Conservation (phyloP, 371 early-diverging fungal species). For the Parasitella parasitica region DNA sequence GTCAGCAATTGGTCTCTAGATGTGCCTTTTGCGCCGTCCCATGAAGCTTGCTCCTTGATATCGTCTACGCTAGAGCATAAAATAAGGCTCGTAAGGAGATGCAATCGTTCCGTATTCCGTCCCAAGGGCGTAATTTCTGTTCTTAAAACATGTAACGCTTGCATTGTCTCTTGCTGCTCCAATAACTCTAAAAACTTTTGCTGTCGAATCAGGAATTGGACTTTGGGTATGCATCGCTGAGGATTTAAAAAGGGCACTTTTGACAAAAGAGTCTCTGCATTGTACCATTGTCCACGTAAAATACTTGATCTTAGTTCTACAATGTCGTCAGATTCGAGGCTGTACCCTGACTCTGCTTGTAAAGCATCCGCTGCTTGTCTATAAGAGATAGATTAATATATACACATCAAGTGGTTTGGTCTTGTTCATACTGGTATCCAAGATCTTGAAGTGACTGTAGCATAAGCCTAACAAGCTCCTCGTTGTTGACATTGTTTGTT, state of each 20-base stretch:
- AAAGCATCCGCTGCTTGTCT: slow-evolving; percentile 62
- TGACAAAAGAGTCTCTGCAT: slow-evolving; percentile 56
- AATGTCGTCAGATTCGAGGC: slow-evolving; percentile 64
- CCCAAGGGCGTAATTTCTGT: slow-evolving; percentile 74
- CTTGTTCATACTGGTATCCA: slow-evolving; percentile 70
- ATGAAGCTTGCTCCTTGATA: slow-evolving; percentile 60
- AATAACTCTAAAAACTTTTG: slow-evolving; percentile 86
- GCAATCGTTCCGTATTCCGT: slow-evolving; percentile 59
- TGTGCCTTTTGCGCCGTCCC: slow-evolving; percentile 77
- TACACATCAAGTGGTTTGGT: too few species aligned
- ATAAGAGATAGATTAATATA: not conserved
- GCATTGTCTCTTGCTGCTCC: slow-evolving; percentile 56
- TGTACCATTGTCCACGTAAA: slow-evolving; percentile 73
- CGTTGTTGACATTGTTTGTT: slow-evolving; percentile 35
- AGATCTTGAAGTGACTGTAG: slow-evolving; percentile 81
- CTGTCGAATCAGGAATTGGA: slow-evolving; percentile 69
- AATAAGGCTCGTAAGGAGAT: slow-evolving; percentile 62
- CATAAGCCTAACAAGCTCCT: slow-evolving; percentile 85
- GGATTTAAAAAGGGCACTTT: slow-evolving; percentile 39
- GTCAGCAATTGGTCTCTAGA: slow-evolving; percentile 70
- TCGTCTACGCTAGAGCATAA: slow-evolving; percentile 67
- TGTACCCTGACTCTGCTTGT: slow-evolving; percentile 72
- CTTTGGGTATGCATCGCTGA: slow-evolving; percentile 16
- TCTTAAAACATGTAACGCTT: slow-evolving; percentile 70
- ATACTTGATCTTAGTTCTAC: slow-evolving; percentile 63